Evolutionary conservation across 352 stramenopile species (phyloP), one percentile per base, ranked within the genome.

Genomic region (Pythium insidiosum): DNA sequence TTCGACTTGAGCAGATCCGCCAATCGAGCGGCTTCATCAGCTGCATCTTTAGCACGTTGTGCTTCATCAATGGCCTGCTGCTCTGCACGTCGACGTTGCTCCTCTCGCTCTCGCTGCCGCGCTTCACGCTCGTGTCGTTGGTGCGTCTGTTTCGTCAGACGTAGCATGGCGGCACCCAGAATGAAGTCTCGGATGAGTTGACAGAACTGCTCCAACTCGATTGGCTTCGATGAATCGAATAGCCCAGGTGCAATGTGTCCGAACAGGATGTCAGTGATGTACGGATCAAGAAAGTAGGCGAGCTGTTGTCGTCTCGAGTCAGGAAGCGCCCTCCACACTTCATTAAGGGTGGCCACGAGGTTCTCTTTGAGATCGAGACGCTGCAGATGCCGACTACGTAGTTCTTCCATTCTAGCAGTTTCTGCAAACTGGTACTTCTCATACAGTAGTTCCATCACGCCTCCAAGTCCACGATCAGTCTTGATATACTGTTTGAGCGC

Each of bases 391-490:
- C 51, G 61, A 40, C 72, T 88, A 4, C 73, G 73, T 7, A 90
- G 51, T 33, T 88, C 73, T 21, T 73, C 73, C 62, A 88, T 74
- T 11, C 78, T 70, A n/a, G 68, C 70, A 0, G 73, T 80, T 46
- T 90, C 78, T 5, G 75, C 71, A 42, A 88, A 87, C 34, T 82
- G 62, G 46, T 88, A 74, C 43, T 87, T 83, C 20, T 84, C 75
- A 36, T 88, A 90, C 7, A 85, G 73, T 0, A 80, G 61, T 34
- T 85, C 77, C 13, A 86, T 47, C 36, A 68, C 66, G 5, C 68
- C 66, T 2, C 43, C 51, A 13, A 88, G 66, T 3, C 63, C 50
- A 1, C 63, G 59, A 18, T 82, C 69, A 22, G 60, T 38, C 37
- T 74, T 57, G 3, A 88, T 38, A 46, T 74, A 88, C 13, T 45